Percentiles rank a stretch among this genome's conserved stretches.
phyloP scores from a whole-genome alignment of 1,139 yeast species.

The Taphrina betulina region DNA sequence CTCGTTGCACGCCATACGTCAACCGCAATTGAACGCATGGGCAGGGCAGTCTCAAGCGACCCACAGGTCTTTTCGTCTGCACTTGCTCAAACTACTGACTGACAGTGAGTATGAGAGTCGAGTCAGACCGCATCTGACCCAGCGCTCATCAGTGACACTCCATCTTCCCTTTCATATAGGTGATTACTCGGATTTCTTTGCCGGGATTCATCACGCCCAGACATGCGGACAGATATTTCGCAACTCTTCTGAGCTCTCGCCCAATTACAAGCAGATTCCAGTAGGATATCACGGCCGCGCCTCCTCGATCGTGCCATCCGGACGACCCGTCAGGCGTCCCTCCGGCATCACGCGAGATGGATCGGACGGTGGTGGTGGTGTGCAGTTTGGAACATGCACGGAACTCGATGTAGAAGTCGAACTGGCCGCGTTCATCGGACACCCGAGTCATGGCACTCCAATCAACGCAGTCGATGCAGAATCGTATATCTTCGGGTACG shows the following conservation, averaged over 20 bases:
- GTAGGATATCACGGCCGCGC: slow-evolving; percentile 43
- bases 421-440: slow-evolving; percentile 40
- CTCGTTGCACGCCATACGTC: too few relatives aligned
- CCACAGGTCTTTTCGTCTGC: too few relatives aligned
- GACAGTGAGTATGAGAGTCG: too few relatives aligned
- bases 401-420: slow-evolving; percentile 41
- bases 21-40: too few relatives aligned
- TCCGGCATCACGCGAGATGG: slow-evolving; percentile 39
- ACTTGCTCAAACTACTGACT: too few relatives aligned
- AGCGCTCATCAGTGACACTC: too few relatives aligned
- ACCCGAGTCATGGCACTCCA: slow-evolving; percentile 38
- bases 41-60: too few relatives aligned
- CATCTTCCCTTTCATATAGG: too few relatives aligned
- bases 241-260: slow-evolving; percentile 41
- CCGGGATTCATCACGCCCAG: too few relatives aligned
- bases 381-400: slow-evolving; percentile 37
- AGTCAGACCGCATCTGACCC: too few relatives aligned
- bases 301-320: slow-evolving; percentile 41
- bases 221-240: not conserved
- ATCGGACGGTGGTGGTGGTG: slow-evolving; percentile 34
- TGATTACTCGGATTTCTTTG: too few relatives aligned
- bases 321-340: slow-evolving; percentile 41
- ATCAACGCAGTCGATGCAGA: slow-evolving; percentile 41
- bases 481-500: slow-evolving; percentile 41
- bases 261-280: slow-evolving; percentile 40